Percentiles rank a stretch among this genome's conserved stretches.
phyloP scores from a whole-genome alignment of 768 basidiomycete species.

The Termitomyces sp. region DNA sequence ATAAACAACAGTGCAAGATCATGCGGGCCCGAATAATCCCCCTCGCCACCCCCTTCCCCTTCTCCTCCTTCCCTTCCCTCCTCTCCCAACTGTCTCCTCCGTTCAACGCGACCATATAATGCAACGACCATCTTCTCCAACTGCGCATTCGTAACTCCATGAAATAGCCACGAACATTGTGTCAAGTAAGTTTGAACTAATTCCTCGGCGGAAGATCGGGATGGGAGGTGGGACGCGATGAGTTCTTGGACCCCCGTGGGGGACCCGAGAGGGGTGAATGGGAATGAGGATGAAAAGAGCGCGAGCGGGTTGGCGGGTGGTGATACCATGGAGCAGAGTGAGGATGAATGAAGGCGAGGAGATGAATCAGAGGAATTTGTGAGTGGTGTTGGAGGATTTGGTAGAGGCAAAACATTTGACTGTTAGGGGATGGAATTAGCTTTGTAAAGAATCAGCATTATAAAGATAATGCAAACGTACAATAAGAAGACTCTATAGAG shows the following conservation, averaged over 20 bases:
- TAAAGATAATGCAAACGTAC: constrained; percentile 3
- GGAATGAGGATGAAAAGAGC: constrained; percentile 57
- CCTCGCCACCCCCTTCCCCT: constrained; percentile 14
- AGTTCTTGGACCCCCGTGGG: constrained; percentile 40
- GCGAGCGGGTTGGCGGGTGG: constrained; percentile 24
- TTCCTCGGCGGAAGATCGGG: constrained; percentile 41
- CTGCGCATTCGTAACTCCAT: constrained; percentile 40
- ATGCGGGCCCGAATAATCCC: constrained; percentile 39
- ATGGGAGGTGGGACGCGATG: constrained; percentile 50
- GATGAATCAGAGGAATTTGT: constrained; percentile 17
- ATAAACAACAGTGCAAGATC: constrained; percentile 45
- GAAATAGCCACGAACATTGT: constrained; percentile 50
- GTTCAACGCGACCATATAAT: constrained; percentile 26
- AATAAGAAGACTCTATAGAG: constrained; percentile 18
- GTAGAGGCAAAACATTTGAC: constrained; percentile 8
- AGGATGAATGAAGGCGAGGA: constrained; percentile 12
- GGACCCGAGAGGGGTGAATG: constrained; percentile 56
- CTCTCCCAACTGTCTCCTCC: not conserved
- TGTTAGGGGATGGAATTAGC: not conserved
- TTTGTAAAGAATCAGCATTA: too few relatives aligned
- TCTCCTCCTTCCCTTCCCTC: not conserved
- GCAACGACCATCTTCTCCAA: constrained; percentile 36
- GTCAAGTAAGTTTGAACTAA: constrained; percentile 42
- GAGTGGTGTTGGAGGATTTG: constrained; percentile 20
- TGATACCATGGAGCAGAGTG: constrained; percentile 14